phyloP scores from a whole-genome alignment of 225 moss, liverwort and hornwort species.

The Takakia lepidozioides region DNA sequence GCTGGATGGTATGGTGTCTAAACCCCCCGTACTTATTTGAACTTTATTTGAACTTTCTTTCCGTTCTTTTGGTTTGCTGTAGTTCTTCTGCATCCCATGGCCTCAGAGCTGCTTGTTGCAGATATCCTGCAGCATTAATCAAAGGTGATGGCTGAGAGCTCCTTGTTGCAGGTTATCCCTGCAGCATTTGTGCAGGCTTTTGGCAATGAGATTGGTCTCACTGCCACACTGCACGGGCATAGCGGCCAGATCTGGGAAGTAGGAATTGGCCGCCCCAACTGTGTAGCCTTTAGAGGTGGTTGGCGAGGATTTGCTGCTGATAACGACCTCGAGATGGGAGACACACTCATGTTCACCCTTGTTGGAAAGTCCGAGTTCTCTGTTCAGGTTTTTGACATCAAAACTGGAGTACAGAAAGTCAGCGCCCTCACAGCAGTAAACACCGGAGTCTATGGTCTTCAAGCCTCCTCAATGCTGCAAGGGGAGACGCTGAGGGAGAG shows the following conservation, averaged over 20 bases:
- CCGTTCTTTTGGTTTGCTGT: too few relatives aligned
- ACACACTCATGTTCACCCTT: conserved; percentile 31
- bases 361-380: conserved; percentile 33
- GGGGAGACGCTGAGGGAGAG: too few relatives aligned
- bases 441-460: too few relatives aligned
- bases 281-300: conserved; percentile 43
- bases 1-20: conserved; percentile 30
- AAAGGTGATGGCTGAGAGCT: background rate
- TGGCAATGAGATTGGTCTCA: conserved; percentile 34
- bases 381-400: too few relatives aligned
- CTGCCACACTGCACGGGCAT: conserved; percentile 27
- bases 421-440: conserved; percentile 30
- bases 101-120: background rate
- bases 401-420: conserved; percentile 29
- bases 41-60: background rate
- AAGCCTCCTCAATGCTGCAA: too few relatives aligned
- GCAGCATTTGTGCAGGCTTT: conserved; percentile 37
- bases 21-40: background rate
- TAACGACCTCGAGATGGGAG: conserved; percentile 39
- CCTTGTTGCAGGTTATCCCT: conserved; percentile 30
- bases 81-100: background rate
- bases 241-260: conserved; percentile 43
- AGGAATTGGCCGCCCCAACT: conserved; percentile 37
- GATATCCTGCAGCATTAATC: background rate
- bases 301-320: conserved; percentile 47